Conservation (phyloP, 176 grass and related monocot genomes). For the Triticum timopheevii region DNA sequence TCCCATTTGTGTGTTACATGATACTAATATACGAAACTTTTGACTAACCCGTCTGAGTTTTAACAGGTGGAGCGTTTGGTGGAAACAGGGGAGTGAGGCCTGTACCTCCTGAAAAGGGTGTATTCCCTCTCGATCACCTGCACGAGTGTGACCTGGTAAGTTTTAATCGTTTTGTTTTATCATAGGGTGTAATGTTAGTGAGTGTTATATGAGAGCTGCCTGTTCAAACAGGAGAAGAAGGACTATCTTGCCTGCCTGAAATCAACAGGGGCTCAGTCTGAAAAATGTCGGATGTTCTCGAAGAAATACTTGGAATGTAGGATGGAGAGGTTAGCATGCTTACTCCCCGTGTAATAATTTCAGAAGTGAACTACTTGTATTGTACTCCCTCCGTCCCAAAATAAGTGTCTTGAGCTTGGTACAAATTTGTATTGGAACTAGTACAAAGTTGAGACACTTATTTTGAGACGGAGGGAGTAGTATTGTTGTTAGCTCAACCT, state of each 20-base stretch:
- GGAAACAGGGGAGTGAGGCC: constrained; percentile 81
- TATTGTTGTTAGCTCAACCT: no score
- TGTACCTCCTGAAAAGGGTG: constrained; percentile 92
- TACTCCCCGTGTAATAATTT: neutral
- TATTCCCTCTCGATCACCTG: constrained; percentile 87
- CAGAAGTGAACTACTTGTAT: neutral
- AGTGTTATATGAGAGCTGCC: neutral
- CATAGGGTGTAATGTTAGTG: neutral
- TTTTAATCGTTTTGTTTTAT: neutral
- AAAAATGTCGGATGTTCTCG: constrained; percentile 65
- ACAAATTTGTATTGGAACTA: no score
- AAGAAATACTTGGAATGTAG: constrained; percentile 78
- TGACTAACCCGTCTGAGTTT: constrained; percentile 20
- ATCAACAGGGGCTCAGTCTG: constrained; percentile 66
- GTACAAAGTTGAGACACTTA: no score
- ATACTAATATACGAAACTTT: neutral
- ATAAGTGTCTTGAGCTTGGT: no score
- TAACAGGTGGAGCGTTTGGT: constrained; percentile 83
- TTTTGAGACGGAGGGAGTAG: no score
- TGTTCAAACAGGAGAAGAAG: constrained; percentile 72
- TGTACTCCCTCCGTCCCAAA: neutral
- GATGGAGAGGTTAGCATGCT: constrained; percentile 63
- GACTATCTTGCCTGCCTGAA: constrained; percentile 86
- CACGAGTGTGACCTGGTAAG: constrained; percentile 85
- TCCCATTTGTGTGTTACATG: neutral